Base-by-base conservation (phyloP, 2,329 filamentous ascomycete species). In the Penicillium glabrum region DNA sequence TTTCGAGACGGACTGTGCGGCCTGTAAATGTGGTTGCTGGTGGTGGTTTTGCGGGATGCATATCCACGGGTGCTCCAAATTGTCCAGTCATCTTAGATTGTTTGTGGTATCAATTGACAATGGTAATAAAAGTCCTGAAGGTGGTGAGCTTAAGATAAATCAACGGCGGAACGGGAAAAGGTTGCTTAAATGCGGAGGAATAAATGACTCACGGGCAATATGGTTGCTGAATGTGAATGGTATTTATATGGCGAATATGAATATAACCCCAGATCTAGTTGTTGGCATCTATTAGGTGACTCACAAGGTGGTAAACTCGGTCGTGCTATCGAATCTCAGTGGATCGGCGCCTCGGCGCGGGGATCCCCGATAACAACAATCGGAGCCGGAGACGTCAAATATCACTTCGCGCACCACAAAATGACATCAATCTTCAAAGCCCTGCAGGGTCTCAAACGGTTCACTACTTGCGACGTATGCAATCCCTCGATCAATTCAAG, bases 1-100 rank as follows among this genome's bases (percentile, higher is more conserved):
- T 65, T 48, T 64, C 56, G 5, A 68, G 49, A 11, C 56, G 61
- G 24, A 69, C 60, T 5, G 51, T 49, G 27, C 48, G 56, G 19
- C 60, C 60, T 24, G 33, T 49, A 16, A 62, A 52, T n/a, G 55
- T 44, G 16, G 37, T 51, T 14, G 46, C 46, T 26, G 54, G 55
- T 27, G 60, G 60, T 46, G 50, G 50, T 31, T 48, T 44, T 4
- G 60, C 60, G 14, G 51, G 46, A 31, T 35, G 43, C 26, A 37
- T 45, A 35, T 60, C 41, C 43, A 62, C 58, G 1, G 50, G 35
- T 23, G 27, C 46, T 41, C 60, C 57, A 10, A 61, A 19, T 50
- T 16, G 2, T 19, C 33, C 9, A 26, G 33, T 14, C 47, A 50
- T 50, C 23, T n/a, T 41, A 5, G 3, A 13, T 41, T 41, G 39